Base-by-base conservation (phyloP, 805 yeast species). In the Metschnikowia arizonensis region DNA sequence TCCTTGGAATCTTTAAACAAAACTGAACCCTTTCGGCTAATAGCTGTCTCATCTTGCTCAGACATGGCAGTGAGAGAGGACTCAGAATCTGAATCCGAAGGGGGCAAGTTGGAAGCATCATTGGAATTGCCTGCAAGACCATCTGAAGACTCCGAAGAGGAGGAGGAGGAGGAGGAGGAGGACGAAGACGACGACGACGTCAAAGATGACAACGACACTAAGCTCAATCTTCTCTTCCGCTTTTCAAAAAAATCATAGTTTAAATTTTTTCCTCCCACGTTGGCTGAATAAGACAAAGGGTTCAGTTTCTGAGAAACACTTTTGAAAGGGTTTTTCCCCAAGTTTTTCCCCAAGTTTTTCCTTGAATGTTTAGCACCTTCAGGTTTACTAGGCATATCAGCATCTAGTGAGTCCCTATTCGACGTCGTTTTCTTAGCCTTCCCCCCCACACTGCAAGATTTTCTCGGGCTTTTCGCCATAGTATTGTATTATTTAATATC, bases 21-120 rank as follows among this genome's bases (percentile, higher is more conserved):
- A n/a, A 45, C 55, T 0, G 57, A 46, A 14, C 53, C 54, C 23
- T 41, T 47, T 19, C 53, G 40, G 36, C 48, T 47, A 15, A 49
- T 53, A 2, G 47, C 49, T 2, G 44, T 40, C 21, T 50, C 55
- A n/a, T 53, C 57, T 21, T 52, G 46, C 24, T 55, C 59, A 1
- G 57, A 55, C 48, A 69, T 70, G 2, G 72, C 74, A 0, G 74
- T 71, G 26, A 71, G 55, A 0, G 74, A 68, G 12, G 69, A 64
- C 40, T 70, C 76, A 1, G 71, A 63, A 36, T 66, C 70, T 23
- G 57, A 51, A 25, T 40, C 54, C 10, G 49, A 37, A 2, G 34
- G 37, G 28, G 24, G 45, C 25, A 24, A 25, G 29, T 34, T 19
- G 30, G 41, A 45, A 15, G 36, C 33, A 10, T 31, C 23, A 24